These are phyloP conservation scores for Actinidia polygama DNA, from an alignment of 179 eudicot species.

Conservation along the genomic window DNA sequence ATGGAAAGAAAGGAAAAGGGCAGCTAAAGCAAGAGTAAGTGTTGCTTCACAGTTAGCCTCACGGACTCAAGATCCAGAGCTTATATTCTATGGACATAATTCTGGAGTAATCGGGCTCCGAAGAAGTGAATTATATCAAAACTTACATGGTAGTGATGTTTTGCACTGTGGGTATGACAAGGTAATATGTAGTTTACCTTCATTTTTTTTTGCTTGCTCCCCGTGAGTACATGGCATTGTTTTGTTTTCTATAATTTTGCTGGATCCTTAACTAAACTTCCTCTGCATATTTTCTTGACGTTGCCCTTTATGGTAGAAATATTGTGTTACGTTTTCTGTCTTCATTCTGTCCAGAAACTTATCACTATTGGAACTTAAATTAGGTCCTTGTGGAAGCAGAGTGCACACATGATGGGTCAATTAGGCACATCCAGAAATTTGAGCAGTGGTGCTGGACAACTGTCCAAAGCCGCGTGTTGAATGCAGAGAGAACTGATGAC, in stretches of 20 bases:
- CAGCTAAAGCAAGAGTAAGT: slow-evolving; percentile 54
- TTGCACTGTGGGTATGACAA: slow-evolving; percentile 78
- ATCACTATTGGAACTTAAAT: slow-evolving; percentile 27
- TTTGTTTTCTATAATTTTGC: slow-evolving; percentile 10
- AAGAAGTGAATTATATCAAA: slow-evolving; percentile 51
- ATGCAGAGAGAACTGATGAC: slow-evolving; percentile 87
- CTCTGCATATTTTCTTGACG: neutral
- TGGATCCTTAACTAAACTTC: neutral
- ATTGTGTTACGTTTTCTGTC: neutral
- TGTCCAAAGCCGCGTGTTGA: slow-evolving; percentile 79
- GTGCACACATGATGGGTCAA: slow-evolving; percentile 98
- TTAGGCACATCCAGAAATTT: slow-evolving; percentile 90
- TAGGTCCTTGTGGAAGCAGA: slow-evolving; percentile 99
- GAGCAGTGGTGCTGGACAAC: slow-evolving; percentile 98
- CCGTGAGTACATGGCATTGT: neutral
- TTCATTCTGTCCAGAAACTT: slow-evolving; percentile 21
- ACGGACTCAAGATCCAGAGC: slow-evolving; percentile 60
- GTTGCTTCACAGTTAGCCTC: slow-evolving; percentile 32
- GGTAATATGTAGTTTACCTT: slow-evolving; percentile 37
- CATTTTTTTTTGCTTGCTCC: neutral
- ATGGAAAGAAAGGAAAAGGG: slow-evolving; percentile 85
- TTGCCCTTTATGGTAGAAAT: neutral
- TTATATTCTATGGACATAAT: slow-evolving; percentile 79
- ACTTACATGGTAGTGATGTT: slow-evolving; percentile 34
- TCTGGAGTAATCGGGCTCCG: slow-evolving; percentile 88